Base-by-base conservation (phyloP, 2,329 filamentous ascomycete species). In the Claviceps capensis region DNA sequence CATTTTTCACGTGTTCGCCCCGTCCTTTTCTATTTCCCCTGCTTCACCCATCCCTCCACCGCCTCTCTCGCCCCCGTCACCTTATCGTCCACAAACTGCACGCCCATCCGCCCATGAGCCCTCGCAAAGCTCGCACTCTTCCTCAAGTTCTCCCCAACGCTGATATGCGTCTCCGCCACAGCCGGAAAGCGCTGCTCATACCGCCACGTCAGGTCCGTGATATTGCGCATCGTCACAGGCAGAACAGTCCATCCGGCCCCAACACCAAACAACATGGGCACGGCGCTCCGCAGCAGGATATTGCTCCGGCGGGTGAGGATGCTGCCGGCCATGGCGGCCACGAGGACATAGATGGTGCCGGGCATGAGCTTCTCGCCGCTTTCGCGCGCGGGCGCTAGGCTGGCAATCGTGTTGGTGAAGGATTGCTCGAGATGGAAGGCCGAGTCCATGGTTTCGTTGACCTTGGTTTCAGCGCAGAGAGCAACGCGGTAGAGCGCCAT, bases 321-420 rank as follows among this genome's bases (percentile, higher is more conserved):
- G 68, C 82, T 89, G 60, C 91, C 93, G 38, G 93, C 88, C 90
- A 98, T 96, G 61, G 88, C 83, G 43, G 90, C 85, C 47, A 98
- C 90, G 34, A 96, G 79, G 47, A 97, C 89, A 72, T 97, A 97
- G 59, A 97, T 81, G 54, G 82, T 76, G 26, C 91, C 91, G 37
- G 93, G 93, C 70, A 97, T 83, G 52, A 98, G 78, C 65, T 83
- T 82, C 75, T 98, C 93, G 66, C 86, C 87, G 55, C 82, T 87
- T 69, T 91, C 85, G 62, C 83, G 84, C 40, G 89, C 76, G 34
- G 93, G 93, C 19, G 90, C 93, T 41, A 98, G 79, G 22, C 86
- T 89, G 54, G 90, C 88, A 59, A 98, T 71, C 55, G 93, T 97
- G 69, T 78, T 80, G 61, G 91, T 95, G 73, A 97, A 90, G 64